Evolutionary conservation across 805 yeast species (phyloP), one percentile per base, ranked within the genome.

Genomic region (Metschnikowia rubicola): DNA sequence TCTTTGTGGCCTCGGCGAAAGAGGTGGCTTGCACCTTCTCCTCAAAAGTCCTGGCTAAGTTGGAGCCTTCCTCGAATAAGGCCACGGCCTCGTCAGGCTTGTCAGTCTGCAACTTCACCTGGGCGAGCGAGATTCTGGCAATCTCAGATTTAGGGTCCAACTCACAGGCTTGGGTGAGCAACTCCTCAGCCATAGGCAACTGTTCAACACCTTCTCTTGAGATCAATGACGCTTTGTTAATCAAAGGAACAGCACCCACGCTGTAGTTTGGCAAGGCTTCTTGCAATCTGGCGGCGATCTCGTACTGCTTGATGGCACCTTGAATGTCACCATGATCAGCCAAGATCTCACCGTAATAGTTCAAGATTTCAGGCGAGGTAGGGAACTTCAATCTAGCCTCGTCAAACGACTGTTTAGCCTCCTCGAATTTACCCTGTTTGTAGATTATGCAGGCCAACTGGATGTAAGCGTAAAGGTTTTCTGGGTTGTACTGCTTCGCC

Each of bases 331-430:
- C 86, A 59, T 78, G 78, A 65, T 92, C 97, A 53, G 88, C 83
- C 60, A 92, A 77, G 42, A 92, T 84, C 73, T 94, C 99, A 62
- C 98, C 99, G 64, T 84, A 90, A 70, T 90, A 94, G 74, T 89
- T 91, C 73, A 94, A 96, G 58, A 90, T 86, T 67, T 89, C 97
- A 46, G 98, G 88, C 44, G 86, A 79, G 21, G 91, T 79, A 57
- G 96, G 91, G 80, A 88, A 88, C 65, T 77, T 77, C 65, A 77
- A 74, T 61, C 79, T 81, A 33, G 92, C 89, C 51, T 78, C 83
- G 51, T 78, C 76, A 70, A 89, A 89, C 49, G 78, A 70, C 54
- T 78, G 75, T 63, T 80, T 84, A 56, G 92, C 82, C 43, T 75
- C 80, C 33, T 71, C 76, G 44, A 74, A 65, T 38, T 78, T 71